These are phyloP conservation scores for Boletus huronensis DNA, from an alignment of 768 basidiomycete genomes.

Conservation along the genomic window DNA sequence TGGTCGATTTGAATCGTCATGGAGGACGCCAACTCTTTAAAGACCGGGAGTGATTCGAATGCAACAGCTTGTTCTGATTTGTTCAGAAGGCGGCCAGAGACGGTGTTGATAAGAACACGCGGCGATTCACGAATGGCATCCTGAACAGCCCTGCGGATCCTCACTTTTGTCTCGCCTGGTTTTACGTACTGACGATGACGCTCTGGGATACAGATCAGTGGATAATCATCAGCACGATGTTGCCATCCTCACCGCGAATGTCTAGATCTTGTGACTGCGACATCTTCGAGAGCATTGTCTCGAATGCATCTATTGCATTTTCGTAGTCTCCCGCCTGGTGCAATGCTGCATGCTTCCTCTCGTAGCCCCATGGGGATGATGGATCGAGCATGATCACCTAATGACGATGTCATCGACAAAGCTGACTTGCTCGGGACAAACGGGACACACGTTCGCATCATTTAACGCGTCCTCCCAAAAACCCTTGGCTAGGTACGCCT, in stretches of 20 bases:
- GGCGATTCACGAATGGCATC: slow-evolving; percentile 2
- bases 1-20: slow-evolving; percentile 1
- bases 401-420: background rate
- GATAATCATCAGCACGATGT: background rate
- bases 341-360: background rate
- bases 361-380: background rate
- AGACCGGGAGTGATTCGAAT: slow-evolving; percentile 3
- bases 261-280: background rate
- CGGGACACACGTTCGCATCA: slow-evolving; percentile 1
- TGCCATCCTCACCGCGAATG: background rate
- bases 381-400: background rate
- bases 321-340: background rate
- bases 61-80: background rate
- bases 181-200: background rate
- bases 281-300: slow-evolving; percentile 5
- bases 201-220: background rate
- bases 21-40: slow-evolving; percentile 9
- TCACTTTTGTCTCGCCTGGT: background rate
- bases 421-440: background rate
- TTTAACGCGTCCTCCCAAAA: background rate
- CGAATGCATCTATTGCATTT: background rate
- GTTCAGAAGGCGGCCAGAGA: slow-evolving; percentile 5
- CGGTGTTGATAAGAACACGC: slow-evolving; percentile 5
- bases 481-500: background rate
- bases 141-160: background rate